A percentile compares a stretch with the other conserved stretches of the same genome.
phyloP scores from a whole-genome alignment of 352 stramenopile species.

The Hyaloperonospora arabidopsidis region DNA sequence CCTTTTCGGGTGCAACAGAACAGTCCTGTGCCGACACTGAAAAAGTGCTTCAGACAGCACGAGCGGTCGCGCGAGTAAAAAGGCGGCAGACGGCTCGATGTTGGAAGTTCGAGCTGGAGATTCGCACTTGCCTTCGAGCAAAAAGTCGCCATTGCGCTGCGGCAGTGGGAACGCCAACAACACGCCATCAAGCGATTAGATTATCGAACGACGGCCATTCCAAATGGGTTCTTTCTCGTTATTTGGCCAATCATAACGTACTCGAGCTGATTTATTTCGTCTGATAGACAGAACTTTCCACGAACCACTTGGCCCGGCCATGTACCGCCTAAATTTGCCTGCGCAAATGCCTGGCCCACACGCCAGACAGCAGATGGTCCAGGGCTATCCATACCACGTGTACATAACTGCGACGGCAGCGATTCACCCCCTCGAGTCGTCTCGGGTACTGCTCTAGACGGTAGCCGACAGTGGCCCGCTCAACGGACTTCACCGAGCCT shows the following conservation, averaged over 20 bases:
- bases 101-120: too few species aligned
- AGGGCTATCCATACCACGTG: constrained; percentile 5
- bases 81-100: background rate
- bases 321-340: constrained; percentile 16
- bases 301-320: constrained; percentile 21
- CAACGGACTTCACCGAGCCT: too few species aligned
- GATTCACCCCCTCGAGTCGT: constrained; percentile 2
- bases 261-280: constrained; percentile 20
- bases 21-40: constrained; percentile 8
- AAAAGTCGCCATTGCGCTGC: too few species aligned
- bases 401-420: constrained; percentile 12
- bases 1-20: constrained; percentile 22
- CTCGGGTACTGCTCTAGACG: too few species aligned
- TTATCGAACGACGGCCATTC: too few species aligned
- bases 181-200: too few species aligned
- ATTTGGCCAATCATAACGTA: constrained; percentile 9
- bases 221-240: background rate
- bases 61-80: background rate
- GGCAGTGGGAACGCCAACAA: too few species aligned
- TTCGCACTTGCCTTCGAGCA: too few species aligned
- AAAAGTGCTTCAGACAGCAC: background rate
- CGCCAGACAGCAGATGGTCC: constrained; percentile 17
- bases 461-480: too few species aligned
- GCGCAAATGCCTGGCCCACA: constrained; percentile 17
- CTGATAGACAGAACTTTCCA: constrained; percentile 28